These are phyloP conservation scores for Letharia lupina DNA, from an alignment of 495 filamentous ascomycete genomes.

Conservation along the genomic window DNA sequence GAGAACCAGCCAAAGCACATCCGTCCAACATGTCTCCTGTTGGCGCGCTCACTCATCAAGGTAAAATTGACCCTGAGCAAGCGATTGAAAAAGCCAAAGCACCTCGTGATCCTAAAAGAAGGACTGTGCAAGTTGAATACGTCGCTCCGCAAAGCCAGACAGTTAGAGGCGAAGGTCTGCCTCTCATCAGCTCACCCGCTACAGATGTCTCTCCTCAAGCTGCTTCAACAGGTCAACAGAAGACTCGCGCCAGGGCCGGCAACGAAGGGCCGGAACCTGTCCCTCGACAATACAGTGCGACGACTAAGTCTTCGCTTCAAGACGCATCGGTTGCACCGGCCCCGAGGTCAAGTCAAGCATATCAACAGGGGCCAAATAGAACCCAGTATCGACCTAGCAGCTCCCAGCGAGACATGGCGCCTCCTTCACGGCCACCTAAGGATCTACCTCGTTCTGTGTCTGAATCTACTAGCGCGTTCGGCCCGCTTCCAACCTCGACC, in stretches of 20 bases:
- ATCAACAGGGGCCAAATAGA: constrained; percentile 28
- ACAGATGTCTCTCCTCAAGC: constrained; percentile 18
- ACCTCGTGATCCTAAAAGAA: constrained; percentile 73
- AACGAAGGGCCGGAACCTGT: constrained; percentile 42
- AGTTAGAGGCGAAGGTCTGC: constrained; percentile 47
- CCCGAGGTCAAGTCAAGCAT: constrained; percentile 26
- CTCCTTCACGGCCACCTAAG: constrained; percentile 39
- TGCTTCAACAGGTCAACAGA: constrained; percentile 17
- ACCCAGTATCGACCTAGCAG: constrained; percentile 40
- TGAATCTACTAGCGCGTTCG: constrained; percentile 44
- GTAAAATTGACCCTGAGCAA: constrained; percentile 63
- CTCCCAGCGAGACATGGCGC: constrained; percentile 40
- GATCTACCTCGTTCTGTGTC: constrained; percentile 50
- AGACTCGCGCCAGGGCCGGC: constrained; percentile 44
- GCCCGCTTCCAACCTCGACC: constrained; percentile 38
- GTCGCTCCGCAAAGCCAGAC: constrained; percentile 86
- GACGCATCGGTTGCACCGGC: constrained; percentile 42
- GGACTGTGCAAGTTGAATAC: constrained; percentile 97
- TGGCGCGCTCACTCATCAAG: constrained; percentile 65
- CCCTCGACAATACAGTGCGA: constrained; percentile 29
- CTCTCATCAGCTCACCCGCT: constrained; percentile 19
- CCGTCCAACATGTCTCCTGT: constrained; percentile 47
- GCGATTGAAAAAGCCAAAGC: constrained; percentile 54
- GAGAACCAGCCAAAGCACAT: constrained; percentile 70
- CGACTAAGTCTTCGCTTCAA: constrained; percentile 46